Conservation (phyloP, 1,284 basidiomycete genomes). For the Pterulicium gracile region DNA sequence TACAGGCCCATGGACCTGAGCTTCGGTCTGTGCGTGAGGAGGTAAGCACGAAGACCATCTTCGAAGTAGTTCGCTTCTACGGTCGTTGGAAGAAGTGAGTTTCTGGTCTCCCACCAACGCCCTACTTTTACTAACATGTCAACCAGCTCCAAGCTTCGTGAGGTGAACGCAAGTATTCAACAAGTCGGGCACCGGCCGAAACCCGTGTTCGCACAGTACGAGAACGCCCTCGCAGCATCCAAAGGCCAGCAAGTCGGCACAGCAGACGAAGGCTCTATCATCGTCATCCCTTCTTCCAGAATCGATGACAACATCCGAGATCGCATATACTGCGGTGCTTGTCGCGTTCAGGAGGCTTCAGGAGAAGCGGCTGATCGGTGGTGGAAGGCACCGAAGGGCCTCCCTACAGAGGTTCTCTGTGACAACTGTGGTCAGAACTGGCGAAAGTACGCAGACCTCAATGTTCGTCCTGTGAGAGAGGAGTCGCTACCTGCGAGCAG, state of each 20-base stretch:
- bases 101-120: constrained; percentile 3
- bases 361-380: no score
- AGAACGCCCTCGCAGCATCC: constrained; percentile 24
- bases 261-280: constrained; percentile 70
- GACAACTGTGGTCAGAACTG: constrained; percentile 74
- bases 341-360: constrained; percentile 67
- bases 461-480: constrained; percentile 60
- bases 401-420: constrained; percentile 64
- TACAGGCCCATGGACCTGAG: constrained; percentile 63
- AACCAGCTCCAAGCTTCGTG: constrained; percentile 47
- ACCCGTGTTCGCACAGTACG: constrained; percentile 28
- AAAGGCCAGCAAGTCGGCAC: constrained; percentile 31
- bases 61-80: constrained; percentile 77
- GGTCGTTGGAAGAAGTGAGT: constrained; percentile 77
- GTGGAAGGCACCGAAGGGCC: constrained; percentile 82
- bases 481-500: constrained; percentile 41
- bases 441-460: constrained; percentile 84
- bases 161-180: constrained; percentile 48
- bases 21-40: constrained; percentile 70
- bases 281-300: constrained; percentile 43
- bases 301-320: constrained; percentile 25
- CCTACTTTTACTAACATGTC: constrained; percentile 5
- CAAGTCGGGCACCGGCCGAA: constrained; percentile 13
- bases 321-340: constrained; percentile 48
- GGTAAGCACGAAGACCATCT: constrained; percentile 56